Conservation (phyloP, 2,329 filamentous ascomycete genomes). For the Fusarium xylarioides region DNA sequence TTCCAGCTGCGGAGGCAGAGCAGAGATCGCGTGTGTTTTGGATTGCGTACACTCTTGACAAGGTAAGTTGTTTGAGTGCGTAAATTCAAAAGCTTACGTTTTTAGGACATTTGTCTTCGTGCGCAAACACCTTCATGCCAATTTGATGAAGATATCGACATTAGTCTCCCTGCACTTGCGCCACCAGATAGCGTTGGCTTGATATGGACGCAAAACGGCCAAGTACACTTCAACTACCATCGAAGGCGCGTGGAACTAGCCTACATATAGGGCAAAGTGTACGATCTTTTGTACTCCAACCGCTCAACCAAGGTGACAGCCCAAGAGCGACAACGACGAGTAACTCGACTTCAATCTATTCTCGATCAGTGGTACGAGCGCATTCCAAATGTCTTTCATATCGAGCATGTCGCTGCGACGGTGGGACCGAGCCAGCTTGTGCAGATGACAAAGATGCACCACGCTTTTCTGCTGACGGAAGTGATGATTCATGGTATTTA, state of each 20-base stretch:
- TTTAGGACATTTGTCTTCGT: slow-evolving; percentile 48
- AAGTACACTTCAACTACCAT: slow-evolving; percentile 50
- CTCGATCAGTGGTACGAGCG: slow-evolving; percentile 50
- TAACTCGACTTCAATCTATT: slow-evolving; percentile 43
- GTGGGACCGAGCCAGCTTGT: slow-evolving; percentile 44
- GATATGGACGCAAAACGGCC: slow-evolving; percentile 48
- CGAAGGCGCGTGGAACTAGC: slow-evolving; percentile 52
- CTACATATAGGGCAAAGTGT: slow-evolving; percentile 53
- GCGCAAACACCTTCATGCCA: slow-evolving; percentile 51
- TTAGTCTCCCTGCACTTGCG: slow-evolving; percentile 47
- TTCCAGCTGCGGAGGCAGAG: slow-evolving; percentile 44
- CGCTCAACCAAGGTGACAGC: slow-evolving; percentile 41
- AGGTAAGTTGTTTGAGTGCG: slow-evolving; percentile 35
- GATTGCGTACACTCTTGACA: slow-evolving; percentile 54
- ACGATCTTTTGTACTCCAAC: slow-evolving; percentile 51
- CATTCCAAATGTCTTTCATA: slow-evolving; percentile 47
- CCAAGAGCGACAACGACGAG: slow-evolving; percentile 43
- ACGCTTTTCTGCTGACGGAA: slow-evolving; percentile 49
- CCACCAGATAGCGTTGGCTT: slow-evolving; percentile 46
- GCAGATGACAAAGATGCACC: slow-evolving; percentile 51
- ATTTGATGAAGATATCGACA: slow-evolving; percentile 52
- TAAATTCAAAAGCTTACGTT: neutral
- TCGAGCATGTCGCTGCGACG: slow-evolving; percentile 45
- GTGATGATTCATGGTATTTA: slow-evolving; percentile 52
- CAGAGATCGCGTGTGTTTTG: slow-evolving; percentile 53